Conservation (phyloP, 345 rosid species). For the Raphanus sativus region DNA sequence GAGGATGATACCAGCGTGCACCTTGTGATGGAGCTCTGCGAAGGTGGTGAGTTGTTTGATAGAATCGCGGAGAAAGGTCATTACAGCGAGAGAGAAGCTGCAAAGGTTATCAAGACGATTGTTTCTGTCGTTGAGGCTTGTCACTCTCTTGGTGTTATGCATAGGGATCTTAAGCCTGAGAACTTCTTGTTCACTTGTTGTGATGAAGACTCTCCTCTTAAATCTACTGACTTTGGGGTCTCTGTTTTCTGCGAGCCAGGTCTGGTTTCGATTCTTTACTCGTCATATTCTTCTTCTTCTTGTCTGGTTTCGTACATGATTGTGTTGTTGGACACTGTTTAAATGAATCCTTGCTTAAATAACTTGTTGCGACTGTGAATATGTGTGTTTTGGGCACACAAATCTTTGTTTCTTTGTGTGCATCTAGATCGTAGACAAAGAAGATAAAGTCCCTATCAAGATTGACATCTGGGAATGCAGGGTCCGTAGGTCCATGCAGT, state of each 20-base stretch:
- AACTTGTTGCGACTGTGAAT: background rate
- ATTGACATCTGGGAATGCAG: too few relatives aligned
- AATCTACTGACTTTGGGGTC: constrained; percentile 80
- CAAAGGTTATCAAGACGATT: constrained; percentile 66
- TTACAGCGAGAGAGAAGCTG: constrained; percentile 77
- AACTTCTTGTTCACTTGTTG: constrained; percentile 60
- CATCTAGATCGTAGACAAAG: too few relatives aligned
- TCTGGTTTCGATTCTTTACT: constrained; percentile 6
- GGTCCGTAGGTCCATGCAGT: too few relatives aligned
- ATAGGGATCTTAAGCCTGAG: constrained; percentile 82
- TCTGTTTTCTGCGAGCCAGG: constrained; percentile 78
- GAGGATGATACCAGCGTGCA: constrained; percentile 56
- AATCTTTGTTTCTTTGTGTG: background rate
- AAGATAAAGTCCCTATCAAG: too few relatives aligned
- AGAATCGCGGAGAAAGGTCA: constrained; percentile 71
- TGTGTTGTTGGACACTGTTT: background rate
- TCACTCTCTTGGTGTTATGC: constrained; percentile 77
- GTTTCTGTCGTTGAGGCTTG: constrained; percentile 77
- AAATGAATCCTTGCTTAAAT: background rate
- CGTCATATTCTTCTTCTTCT: background rate
- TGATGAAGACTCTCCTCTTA: constrained; percentile 76
- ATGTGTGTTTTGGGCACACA: too few relatives aligned
- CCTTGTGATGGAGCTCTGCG: constrained; percentile 81
- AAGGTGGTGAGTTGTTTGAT: constrained; percentile 76
- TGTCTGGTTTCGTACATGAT: background rate